phyloP scores from a whole-genome alignment of 768 basidiomycete genomes.

The Serendipita sp. region DNA sequence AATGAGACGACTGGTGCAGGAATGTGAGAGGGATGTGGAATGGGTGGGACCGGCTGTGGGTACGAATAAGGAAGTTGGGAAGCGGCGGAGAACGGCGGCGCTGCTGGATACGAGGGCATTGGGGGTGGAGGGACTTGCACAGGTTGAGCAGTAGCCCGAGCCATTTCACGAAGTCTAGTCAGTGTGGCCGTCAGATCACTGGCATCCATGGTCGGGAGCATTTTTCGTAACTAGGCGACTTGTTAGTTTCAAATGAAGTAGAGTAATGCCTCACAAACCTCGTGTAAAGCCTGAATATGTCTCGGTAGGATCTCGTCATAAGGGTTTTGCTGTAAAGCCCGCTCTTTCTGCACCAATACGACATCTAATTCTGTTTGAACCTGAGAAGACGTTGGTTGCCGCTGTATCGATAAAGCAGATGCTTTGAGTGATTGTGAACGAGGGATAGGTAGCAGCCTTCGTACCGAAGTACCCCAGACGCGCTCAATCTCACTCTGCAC shows the following conservation, averaged over 20 bases:
- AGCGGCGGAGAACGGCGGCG: conserved; percentile 23
- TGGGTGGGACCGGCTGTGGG: neutral
- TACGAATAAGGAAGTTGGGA: conserved; percentile 10
- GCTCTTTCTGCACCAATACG: conserved; percentile 65
- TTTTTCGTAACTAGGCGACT: conserved; percentile 36
- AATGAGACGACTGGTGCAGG: conserved; percentile 8
- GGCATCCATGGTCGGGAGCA: conserved; percentile 41
- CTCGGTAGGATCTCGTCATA: conserved; percentile 51
- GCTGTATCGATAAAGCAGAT: conserved; percentile 21
- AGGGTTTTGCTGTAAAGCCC: conserved; percentile 50
- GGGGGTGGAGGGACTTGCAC: neutral
- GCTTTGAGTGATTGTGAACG: conserved; percentile 16
- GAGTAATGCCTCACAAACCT: conserved; percentile 37
- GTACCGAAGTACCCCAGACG: conserved; percentile 41
- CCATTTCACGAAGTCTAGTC: conserved; percentile 37
- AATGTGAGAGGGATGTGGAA: neutral
- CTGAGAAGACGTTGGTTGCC: conserved; percentile 46
- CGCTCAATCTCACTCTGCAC: conserved; percentile 74
- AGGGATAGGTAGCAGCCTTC: conserved; percentile 7
- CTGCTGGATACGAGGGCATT: conserved; percentile 11
- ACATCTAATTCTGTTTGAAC: conserved; percentile 75
- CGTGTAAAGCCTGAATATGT: conserved; percentile 64
- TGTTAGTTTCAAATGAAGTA: neutral
- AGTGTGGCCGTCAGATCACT: conserved; percentile 65
- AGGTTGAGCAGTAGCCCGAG: conserved; percentile 1